Base-by-base conservation (phyloP, 306 rosid species). In the Lotus japonicus region DNA sequence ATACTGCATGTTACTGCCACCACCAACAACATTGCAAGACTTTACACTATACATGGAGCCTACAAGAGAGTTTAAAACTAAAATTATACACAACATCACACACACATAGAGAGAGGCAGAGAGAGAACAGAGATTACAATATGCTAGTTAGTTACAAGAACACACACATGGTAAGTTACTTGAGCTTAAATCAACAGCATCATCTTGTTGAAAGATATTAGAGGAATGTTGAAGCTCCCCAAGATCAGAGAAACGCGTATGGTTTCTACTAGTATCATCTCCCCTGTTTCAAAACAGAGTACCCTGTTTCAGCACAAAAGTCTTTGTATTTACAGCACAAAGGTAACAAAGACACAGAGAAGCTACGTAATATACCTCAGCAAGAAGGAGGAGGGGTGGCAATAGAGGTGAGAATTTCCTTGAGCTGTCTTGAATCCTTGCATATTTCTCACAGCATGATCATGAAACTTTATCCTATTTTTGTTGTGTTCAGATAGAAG, bases 141-240 rank as follows among this genome's bases (percentile, higher is more conserved):
- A 36, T 2, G 33, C 2, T 4, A 38, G 26, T 70, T 77, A 21
- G 26, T 3, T 7, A 64, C 51, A n/a, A 4, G 7, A 31, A 5
- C 0, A 31, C 36, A 31, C 36, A 31, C 36, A 31, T 31, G 5
- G 36, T 31, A 71, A 66, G 21, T 74, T 80, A 92, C 98, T 86
- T 84, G 92, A 68, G 80, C 83, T 83, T 84, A 87, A 86, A 89
- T 84, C 92, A 87, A 80, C 80, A 86, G 84, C 87, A 78, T 87
- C 87, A 16, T 92, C 79, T 18, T 70, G 88, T 38, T 79, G 87
- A 62, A 92, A 87, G 67, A 77, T 71, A 35, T 84, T 39, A 70
- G 84, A 67, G 19, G 95, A 88, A 65, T 88, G 89, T 26, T 84
- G 89, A 83, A 88, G 86, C 49, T 84, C 92, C 21, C 83, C 89